Conservation (phyloP, 768 basidiomycete species). For the Gloeopeniophorella convolvens region DNA sequence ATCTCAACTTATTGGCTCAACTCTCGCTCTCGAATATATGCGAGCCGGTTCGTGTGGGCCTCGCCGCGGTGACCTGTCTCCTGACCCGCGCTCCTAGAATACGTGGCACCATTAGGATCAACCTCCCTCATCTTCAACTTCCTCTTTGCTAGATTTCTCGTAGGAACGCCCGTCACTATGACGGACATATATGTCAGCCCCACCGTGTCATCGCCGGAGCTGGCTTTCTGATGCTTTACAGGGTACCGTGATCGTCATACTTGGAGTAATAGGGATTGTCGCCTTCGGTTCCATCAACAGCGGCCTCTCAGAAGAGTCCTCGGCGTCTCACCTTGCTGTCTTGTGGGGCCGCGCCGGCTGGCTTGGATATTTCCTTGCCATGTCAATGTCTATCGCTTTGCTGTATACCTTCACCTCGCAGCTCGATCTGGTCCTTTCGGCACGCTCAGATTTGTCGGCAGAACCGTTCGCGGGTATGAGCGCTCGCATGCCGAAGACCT, state of each 20-base stretch:
- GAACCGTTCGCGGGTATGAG: slow-evolving; percentile 43
- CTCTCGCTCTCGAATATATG: slow-evolving; percentile 82
- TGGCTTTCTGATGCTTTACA: slow-evolving; percentile 26
- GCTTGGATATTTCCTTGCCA: slow-evolving; percentile 85
- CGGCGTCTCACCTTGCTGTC: slow-evolving; percentile 67
- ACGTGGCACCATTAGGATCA: slow-evolving; percentile 92
- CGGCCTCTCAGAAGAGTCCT: slow-evolving; percentile 67
- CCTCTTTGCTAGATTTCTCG: slow-evolving; percentile 84
- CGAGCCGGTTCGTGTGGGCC: slow-evolving; percentile 53
- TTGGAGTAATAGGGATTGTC: slow-evolving; percentile 84
- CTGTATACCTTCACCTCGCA: slow-evolving; percentile 63
- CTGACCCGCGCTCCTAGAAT: slow-evolving; percentile 47
- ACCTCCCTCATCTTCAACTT: slow-evolving; percentile 96
- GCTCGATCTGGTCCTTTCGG: slow-evolving; percentile 65
- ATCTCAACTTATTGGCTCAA: slow-evolving; percentile 83
- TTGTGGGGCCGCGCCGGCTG: slow-evolving; percentile 86
- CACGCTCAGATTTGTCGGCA: slow-evolving; percentile 63
- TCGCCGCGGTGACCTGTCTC: slow-evolving; percentile 1
- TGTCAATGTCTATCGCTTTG: slow-evolving; percentile 59
- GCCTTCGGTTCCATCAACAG: slow-evolving; percentile 81
- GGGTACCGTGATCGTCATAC: slow-evolving; percentile 78
- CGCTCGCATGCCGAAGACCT: slow-evolving; percentile 22
- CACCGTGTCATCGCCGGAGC: neutral
- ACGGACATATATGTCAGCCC: slow-evolving; percentile 71
- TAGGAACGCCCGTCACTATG: slow-evolving; percentile 77